Evolutionary conservation across 495 filamentous ascomycete genomes (phyloP).

Genomic region (Hyphodiscus hymeniophilus): DNA sequence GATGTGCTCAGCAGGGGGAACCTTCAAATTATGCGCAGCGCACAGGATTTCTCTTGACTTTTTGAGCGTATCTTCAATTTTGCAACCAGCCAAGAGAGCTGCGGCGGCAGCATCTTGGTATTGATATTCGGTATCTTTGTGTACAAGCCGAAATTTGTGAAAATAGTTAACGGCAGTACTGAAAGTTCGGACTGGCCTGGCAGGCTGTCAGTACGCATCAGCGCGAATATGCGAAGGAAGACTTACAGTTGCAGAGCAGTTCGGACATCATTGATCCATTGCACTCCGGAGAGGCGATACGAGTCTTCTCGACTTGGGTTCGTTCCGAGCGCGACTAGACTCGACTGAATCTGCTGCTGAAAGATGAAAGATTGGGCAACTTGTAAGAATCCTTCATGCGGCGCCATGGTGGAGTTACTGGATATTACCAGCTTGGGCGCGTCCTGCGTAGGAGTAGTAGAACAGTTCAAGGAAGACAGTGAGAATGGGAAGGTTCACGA

Average conservation of each 20-base stretch:
- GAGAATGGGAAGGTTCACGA: no score
- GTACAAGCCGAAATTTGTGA: conserved; percentile 78
- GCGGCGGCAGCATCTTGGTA: conserved; percentile 74
- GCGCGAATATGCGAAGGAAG: conserved; percentile 2
- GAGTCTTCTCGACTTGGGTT: conserved; percentile 58
- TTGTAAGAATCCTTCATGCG: no score
- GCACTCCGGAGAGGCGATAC: conserved; percentile 64
- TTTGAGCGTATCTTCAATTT: conserved; percentile 95
- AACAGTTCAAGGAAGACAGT: no score
- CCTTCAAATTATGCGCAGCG: conserved; percentile 78
- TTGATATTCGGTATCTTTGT: conserved; percentile 63
- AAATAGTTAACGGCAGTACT: conserved; percentile 80
- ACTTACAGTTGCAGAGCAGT: conserved; percentile 62
- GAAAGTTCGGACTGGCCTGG: conserved; percentile 66
- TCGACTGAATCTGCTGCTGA: conserved; percentile 51
- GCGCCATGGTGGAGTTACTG: conserved; percentile 8
- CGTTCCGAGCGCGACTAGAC: conserved; percentile 44
- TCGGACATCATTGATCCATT: conserved; percentile 74
- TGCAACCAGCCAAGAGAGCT: conserved; percentile 85
- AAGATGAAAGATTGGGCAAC: conserved; percentile 62
- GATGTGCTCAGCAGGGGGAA: conserved; percentile 59
- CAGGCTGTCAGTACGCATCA: conserved; percentile 26
- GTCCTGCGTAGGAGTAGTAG: no score
- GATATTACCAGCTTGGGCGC: no score
- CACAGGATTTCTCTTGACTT: conserved; percentile 91